Evolutionary conservation across 768 basidiomycete genomes (phyloP).

Genomic region (Kwoniella dendrophila): DNA sequence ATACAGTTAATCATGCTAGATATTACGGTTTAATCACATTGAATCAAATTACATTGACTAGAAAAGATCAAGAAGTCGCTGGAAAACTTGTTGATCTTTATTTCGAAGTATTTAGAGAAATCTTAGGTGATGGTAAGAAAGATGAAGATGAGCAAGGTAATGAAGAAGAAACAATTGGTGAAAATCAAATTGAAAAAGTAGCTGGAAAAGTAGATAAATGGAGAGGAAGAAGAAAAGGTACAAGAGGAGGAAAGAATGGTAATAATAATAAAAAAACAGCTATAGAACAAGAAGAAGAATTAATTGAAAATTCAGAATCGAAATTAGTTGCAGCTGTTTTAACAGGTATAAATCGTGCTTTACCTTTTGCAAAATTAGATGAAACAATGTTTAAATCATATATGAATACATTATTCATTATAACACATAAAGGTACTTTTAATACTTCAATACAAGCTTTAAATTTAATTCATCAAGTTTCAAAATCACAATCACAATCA

Average conservation of each 20-base stretch:
- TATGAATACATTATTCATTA: slow-evolving; percentile 88
- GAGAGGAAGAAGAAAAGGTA: slow-evolving; percentile 56
- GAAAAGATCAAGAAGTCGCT: slow-evolving; percentile 71
- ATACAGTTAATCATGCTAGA: slow-evolving; percentile 65
- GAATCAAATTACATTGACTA: slow-evolving; percentile 80
- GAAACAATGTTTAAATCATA: slow-evolving; percentile 77
- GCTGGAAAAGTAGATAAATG: slow-evolving; percentile 56
- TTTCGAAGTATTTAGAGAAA: slow-evolving; percentile 88
- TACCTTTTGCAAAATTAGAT: slow-evolving; percentile 86
- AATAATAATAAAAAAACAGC: slow-evolving; percentile 51
- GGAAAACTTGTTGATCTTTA: slow-evolving; percentile 81
- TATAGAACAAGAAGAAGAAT: slow-evolving; percentile 50
- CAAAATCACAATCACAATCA: slow-evolving; percentile 27
- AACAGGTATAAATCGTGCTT: slow-evolving; percentile 90
- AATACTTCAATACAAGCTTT: slow-evolving; percentile 93
- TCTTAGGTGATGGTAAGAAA: slow-evolving; percentile 67
- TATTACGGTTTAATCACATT: slow-evolving; percentile 94
- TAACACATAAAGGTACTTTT: slow-evolving; percentile 94
- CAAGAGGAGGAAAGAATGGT: no score
- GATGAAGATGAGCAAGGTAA: slow-evolving; percentile 34
- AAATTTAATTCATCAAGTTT: slow-evolving; percentile 80
- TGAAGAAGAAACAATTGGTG: slow-evolving; percentile 49
- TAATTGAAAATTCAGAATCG: slow-evolving; percentile 77
- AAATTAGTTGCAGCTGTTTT: slow-evolving; percentile 85
- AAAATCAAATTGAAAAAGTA: slow-evolving; percentile 58